Base-by-base conservation (phyloP, 2,329 filamentous ascomycete genomes). In the Monosporascus sp. region DNA sequence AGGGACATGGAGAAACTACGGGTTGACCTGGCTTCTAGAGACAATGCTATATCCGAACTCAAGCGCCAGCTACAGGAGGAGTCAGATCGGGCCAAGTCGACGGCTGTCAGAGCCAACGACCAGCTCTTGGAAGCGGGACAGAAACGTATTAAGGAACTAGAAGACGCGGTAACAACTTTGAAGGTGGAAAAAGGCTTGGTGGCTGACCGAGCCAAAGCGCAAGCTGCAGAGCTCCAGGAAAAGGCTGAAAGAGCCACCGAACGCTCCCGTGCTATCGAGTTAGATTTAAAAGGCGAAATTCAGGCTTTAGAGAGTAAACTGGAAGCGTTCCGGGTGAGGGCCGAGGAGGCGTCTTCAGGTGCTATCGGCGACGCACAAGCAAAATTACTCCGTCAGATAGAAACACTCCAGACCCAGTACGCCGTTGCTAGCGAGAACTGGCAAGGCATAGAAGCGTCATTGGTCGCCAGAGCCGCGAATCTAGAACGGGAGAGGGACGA, bases 381-480 rank as follows among this genome's bases (percentile, higher is more conserved):
- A 44, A 97, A 97, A 69, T 78, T 97, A 41, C 77, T 97, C 44
- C 85, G 94, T 41, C 95, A 99, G 71, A 88, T 99, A 51, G 94
- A 99, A 74, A 97, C 90, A 1, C 74, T 99, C 38, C 94, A 99
- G 70, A 94, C 89, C 7, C 95, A 99, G 68, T 96, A 99, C 71
- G 86, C 91, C 1, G 86, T 95, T 51, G 94, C 94, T 1, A 94
- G 90, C 61, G 91, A 96, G 65, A 99, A 99, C 63, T 99, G 95
- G 94, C 92, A 97, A 67, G 90, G 91, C 1, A 95, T 99, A 57
- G 93, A 99, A 70, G 84, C 88, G 9, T 95, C 89, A 2, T 73
- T 99, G 35, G 81, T 93, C 49, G 84, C 89, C 22, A 84, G 92
- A 53, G 80, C 94, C 11, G 80, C 86, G 4, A 86, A 77, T 49